These are phyloP conservation scores for Volvox carteri DNA, from an alignment of 163 green algal species.

Conservation along the genomic window DNA sequence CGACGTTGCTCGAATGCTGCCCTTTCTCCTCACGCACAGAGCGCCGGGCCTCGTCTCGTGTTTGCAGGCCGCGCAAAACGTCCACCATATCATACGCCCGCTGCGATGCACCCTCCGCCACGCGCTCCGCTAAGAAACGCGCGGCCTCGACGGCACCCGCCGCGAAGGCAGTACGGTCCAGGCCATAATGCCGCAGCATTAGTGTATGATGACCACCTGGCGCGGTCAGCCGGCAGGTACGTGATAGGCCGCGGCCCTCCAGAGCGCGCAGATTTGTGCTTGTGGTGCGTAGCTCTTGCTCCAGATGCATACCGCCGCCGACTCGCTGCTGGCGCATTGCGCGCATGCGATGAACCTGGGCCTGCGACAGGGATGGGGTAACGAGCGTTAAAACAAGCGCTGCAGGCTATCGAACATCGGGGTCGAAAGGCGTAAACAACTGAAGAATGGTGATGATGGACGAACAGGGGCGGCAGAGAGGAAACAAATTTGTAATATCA, in stretches of 20 bases:
- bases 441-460: too few species aligned
- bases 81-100: slow-evolving; percentile 97
- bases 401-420: too few species aligned
- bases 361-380: slow-evolving; percentile 4
- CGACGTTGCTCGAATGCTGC: slow-evolving; percentile 5
- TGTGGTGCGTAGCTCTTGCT: not conserved
- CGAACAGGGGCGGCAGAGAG: too few species aligned
- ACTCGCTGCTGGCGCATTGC: slow-evolving; percentile 8
- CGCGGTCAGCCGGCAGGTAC: slow-evolving; percentile 38
- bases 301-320: not conserved
- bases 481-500: too few species aligned
- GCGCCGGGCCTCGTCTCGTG: not conserved
- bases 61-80: slow-evolving; percentile 18
- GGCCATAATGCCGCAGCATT: slow-evolving; percentile 97
- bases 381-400: too few species aligned
- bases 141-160: slow-evolving; percentile 94
- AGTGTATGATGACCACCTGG: slow-evolving; percentile 80
- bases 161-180: slow-evolving; percentile 92
- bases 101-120: slow-evolving; percentile 77
- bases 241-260: slow-evolving; percentile 39
- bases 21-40: not conserved
- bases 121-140: slow-evolving; percentile 87
- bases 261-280: slow-evolving; percentile 21
- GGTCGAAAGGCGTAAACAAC: too few species aligned
- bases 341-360: slow-evolving; percentile 42